A percentile compares a stretch with the other conserved stretches of the same genome.
phyloP scores from a whole-genome alignment of 2,329 filamentous ascomycete genomes.

The Penicillium sclerotigenum region DNA sequence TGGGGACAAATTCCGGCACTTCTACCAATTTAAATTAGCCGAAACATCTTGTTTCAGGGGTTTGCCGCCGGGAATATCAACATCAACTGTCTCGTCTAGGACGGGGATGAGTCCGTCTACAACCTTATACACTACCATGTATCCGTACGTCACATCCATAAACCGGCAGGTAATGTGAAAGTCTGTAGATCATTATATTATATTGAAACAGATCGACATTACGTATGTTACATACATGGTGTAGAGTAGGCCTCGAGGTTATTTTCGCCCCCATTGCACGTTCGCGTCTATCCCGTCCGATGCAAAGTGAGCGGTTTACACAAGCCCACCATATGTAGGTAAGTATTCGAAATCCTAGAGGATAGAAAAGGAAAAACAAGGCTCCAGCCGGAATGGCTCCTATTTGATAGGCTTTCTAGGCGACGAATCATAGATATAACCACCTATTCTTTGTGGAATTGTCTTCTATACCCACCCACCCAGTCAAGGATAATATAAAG shows the following conservation, averaged over 20 bases:
- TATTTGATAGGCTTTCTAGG: background rate
- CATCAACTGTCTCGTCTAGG: constrained; percentile 1
- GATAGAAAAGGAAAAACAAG: background rate
- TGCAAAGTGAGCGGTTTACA: background rate
- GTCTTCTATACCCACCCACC: too few relatives aligned
- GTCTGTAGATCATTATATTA: background rate
- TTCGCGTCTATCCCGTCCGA: background rate
- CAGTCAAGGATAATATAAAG: background rate
- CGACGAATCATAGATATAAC: background rate
- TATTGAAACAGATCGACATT: background rate
- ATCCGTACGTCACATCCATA: background rate
- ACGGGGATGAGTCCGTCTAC: constrained; percentile 7
- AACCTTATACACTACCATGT: background rate
- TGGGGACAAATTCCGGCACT: background rate
- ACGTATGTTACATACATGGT: background rate
- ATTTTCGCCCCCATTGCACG: background rate
- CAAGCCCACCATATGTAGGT: background rate
- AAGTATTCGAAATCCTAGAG: background rate
- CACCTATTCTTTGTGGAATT: background rate
- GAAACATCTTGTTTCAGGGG: background rate
- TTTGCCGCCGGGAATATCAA: background rate
- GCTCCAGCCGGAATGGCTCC: background rate
- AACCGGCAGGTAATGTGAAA: background rate
- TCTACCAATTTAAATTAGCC: background rate
- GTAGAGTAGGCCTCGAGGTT: background rate